Base-by-base conservation (phyloP, 2,329 filamentous ascomycete species). In the Sordariomycetes sp. region DNA sequence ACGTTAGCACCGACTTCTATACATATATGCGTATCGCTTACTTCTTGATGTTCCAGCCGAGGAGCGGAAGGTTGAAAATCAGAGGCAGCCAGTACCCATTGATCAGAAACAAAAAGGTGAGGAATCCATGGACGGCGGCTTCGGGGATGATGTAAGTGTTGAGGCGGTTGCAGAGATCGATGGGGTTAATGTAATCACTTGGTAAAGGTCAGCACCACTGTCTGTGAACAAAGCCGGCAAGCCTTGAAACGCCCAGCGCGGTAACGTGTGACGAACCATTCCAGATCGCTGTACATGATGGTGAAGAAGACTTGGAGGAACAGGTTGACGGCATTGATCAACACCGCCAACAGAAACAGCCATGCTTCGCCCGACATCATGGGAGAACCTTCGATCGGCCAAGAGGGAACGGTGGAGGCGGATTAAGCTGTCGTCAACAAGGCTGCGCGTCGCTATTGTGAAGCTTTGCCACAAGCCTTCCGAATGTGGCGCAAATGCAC, bases 271-370 rank as follows among this genome's bases (percentile, higher is more conserved):
- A 72, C 85, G 55, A 70, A 94, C 88, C 92, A 98, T 82, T 98
- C 92, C 54, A 98, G 68, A 74, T 98, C 92, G 64, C 86, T 94
- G 70, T 96, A 98, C 93, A 98, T 98, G 58, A 98, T 98, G 39
- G 92, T 98, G 71, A 98, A 98, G 76, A 98, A 98, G 52, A 98
- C 92, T 70, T 98, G 93, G 38, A 98, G 75, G 66, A 98, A 98
- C 56, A 98, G 77, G 73, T 98, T 98, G 78, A 98, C 88, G 70
- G 92, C 92, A 71, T 98, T 98, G 72, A 98, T 93, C 60, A 98
- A 76, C 64, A 98, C 93, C 66, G 90, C 82, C 65, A 98, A 75
- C 53, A 98, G 80, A 71, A 93, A 98, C 61, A 98, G 72, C 92
- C 92, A 95, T 61, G 88, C 88, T 76, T 95, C 88, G 64, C 88